Evolutionary conservation across 176 grass and related monocot species (phyloP).

Genomic region (Hordeum marinum): DNA sequence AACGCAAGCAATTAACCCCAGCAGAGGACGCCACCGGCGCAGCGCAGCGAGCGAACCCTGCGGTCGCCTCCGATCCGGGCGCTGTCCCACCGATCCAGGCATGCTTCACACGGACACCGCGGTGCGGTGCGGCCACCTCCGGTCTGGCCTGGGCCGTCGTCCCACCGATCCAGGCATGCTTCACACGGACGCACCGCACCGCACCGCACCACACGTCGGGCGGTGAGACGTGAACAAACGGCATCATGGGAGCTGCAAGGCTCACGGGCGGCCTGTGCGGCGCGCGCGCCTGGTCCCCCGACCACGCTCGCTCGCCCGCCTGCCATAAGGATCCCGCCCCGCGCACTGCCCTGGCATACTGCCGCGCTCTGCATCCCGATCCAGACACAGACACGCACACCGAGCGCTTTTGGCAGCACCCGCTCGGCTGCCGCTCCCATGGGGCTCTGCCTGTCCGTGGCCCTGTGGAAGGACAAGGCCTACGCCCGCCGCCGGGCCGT

Average conservation of each 20-base stretch:
- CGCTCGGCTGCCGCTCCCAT: constrained; percentile 6
- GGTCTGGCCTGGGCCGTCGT: background rate
- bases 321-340: constrained; percentile 27
- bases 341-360: background rate
- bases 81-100: background rate
- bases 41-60: background rate
- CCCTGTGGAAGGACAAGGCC: constrained; percentile 39
- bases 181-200: background rate
- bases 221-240: constrained; percentile 34
- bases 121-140: too few relatives aligned
- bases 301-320: background rate
- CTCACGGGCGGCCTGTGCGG: constrained; percentile 27
- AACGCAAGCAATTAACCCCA: background rate
- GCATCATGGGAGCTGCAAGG: background rate
- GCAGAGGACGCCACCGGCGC: background rate
- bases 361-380: background rate
- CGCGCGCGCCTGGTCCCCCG: background rate
- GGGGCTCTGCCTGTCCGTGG: constrained; percentile 40
- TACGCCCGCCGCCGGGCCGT: background rate
- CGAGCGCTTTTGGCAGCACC: background rate
- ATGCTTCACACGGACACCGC: background rate
- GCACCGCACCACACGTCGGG: background rate
- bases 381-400: background rate
- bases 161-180: background rate
- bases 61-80: background rate